Evolutionary conservation across 495 filamentous ascomycete genomes (phyloP).

Genomic region (Xylaria flabelliformis): DNA sequence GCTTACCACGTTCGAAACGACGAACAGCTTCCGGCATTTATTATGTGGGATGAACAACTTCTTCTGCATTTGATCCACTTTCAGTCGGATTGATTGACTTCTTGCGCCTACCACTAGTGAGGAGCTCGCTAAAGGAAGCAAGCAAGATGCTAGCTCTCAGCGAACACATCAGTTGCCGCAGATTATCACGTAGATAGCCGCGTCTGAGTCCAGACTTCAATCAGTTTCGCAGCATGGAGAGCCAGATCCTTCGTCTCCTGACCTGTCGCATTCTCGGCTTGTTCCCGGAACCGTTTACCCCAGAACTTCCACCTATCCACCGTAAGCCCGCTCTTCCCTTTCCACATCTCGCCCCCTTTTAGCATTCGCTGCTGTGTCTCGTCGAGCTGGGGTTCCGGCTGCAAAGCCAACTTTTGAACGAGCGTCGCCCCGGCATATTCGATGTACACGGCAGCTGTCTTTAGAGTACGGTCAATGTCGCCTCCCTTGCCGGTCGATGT

Average conservation of each 20-base stretch:
- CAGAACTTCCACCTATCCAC: constrained; percentile 37
- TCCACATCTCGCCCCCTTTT: constrained; percentile 31
- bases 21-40: neutral
- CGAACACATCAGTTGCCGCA: neutral
- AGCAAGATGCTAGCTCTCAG: neutral
- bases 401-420: constrained; percentile 27
- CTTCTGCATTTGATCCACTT: neutral
- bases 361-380: constrained; percentile 25
- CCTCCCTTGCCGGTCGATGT: constrained; percentile 1
- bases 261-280: constrained; percentile 26
- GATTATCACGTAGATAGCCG: constrained; percentile 8
- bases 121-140: neutral
- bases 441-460: constrained; percentile 36
- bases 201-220: constrained; percentile 35
- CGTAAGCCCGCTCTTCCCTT: constrained; percentile 28
- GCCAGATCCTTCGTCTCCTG: constrained; percentile 31
- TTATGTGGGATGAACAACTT: neutral
- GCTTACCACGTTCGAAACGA: neutral
- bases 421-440: constrained; percentile 35
- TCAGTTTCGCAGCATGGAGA: constrained; percentile 35
- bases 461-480: constrained; percentile 23
- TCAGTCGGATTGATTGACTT: neutral
- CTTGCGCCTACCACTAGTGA: neutral
- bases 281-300: constrained; percentile 32
- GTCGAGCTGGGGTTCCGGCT: constrained; percentile 29